Evolutionary conservation across 768 basidiomycete genomes (phyloP), one percentile per base, ranked within the genome.

Genomic region (Mycena chlorophos): DNA sequence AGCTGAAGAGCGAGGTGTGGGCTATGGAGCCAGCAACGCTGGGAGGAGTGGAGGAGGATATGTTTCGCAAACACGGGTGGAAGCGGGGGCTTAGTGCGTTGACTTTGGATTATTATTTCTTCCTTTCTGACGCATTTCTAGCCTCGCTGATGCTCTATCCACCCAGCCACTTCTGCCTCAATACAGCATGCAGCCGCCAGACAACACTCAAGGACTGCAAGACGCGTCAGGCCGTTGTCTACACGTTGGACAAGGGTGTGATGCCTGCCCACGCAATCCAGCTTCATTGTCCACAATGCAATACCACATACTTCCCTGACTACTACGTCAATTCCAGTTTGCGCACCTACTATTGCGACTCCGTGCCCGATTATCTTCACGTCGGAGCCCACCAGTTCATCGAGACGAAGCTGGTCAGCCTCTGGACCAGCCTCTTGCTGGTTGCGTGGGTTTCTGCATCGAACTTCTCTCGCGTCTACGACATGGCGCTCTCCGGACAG

Each of bases 321-420:
- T 68, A 50, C 48, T 52, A 53, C n/a, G 64, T 66, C 4, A n/a
- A n/a, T 50, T 52, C 28, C 37, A 54, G 4, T 20, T 20, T 47
- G 23, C 43, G 63, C 1, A 63, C 45, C 2, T 70, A 70, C 40
- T 68, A 68, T 39, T 20, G 10, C 2, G 45, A 46, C 5, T 55
- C 50, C 2, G 57, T 64, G 3, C 64, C 65, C 1, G 39, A 62
- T 6, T 61, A 57, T 20, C 40, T 70, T 20, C 65, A 69, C 40
- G 64, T 65, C 50, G 65, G 56, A 1, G 65, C 68, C n/a, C 66
- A 68, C 34, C 66, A 66, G n/a, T 70, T 57, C 55, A 58, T 68
- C 3, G 64, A 70, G 47, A 42, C 56, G 20, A 39, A 31, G 19
- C 42, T 67, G 17, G 46, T 58, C 3, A 38, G 31, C 3, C 12